Percentiles rank a stretch among this genome's conserved stretches.
Evolutionary conservation across 2,329 filamentous ascomycete species (phyloP).

Genomic region (Fusarium fracticaudum): DNA sequence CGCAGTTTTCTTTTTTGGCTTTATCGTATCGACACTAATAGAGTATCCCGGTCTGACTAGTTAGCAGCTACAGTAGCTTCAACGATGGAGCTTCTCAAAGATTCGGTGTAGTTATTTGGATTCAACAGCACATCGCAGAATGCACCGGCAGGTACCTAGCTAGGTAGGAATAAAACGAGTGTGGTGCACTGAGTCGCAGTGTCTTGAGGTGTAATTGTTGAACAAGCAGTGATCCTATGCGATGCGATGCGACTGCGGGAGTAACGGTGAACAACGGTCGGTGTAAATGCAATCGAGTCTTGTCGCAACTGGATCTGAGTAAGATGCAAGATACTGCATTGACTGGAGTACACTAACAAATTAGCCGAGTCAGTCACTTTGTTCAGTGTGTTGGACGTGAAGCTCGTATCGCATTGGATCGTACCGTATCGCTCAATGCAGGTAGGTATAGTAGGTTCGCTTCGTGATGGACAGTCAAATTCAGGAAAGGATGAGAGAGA

Average conservation of each 20-base stretch:
- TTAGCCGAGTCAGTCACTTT: slow-evolving; percentile 11
- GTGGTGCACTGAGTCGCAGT: neutral
- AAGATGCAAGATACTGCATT: slow-evolving; percentile 6
- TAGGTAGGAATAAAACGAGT: neutral
- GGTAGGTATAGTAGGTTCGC: neutral
- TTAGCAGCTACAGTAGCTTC: slow-evolving; percentile 1
- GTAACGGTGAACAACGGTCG: slow-evolving; percentile 10
- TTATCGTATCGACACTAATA: slow-evolving; percentile 5
- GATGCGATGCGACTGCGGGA: slow-evolving; percentile 12
- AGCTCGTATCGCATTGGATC: neutral
- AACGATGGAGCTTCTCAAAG: slow-evolving; percentile 8
- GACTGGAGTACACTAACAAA: slow-evolving; percentile 2
- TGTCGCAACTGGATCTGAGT: slow-evolving; percentile 17
- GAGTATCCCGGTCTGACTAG: slow-evolving; percentile 10
- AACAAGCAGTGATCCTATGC: slow-evolving; percentile 3
- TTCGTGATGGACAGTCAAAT: slow-evolving; percentile 5
- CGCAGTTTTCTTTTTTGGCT: slow-evolving; percentile 18
- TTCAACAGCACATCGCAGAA: neutral
- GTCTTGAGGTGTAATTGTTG: neutral
- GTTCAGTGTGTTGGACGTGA: neutral
- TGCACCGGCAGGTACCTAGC: neutral
- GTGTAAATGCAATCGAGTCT: slow-evolving; percentile 16
- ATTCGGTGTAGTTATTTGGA: slow-evolving; percentile 17
- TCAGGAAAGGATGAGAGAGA: neutral
- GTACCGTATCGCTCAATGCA: neutral